phyloP scores from a whole-genome alignment of 2,329 filamentous ascomycete genomes.

The Claviceps paspali region DNA sequence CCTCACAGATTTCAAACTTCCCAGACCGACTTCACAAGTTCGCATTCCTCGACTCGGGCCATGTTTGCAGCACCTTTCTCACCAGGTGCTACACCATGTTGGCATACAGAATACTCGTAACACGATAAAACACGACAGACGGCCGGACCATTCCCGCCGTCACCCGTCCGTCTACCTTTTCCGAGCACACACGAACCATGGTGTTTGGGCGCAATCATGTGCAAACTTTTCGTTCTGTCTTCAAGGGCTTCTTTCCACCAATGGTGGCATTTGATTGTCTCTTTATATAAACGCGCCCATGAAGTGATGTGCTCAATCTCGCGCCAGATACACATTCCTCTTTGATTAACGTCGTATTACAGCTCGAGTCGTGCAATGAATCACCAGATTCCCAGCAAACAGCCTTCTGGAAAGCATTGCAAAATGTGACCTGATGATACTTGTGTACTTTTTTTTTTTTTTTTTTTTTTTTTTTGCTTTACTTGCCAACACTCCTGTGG shows the following conservation, averaged over 20 bases:
- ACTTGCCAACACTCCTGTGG: not conserved
- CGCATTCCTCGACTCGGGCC: no score
- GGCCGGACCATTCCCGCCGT: no score
- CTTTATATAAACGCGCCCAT: not conserved
- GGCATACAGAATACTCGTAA: no score
- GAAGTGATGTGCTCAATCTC: not conserved
- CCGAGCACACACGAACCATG: no score
- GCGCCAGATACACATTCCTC: no score
- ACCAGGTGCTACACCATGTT: no score
- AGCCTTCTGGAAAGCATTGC: not conserved
- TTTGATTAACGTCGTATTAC: not conserved
- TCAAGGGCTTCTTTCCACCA: not conserved
- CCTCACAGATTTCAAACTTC: no score
- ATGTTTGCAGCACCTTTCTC: no score
- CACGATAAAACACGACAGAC: no score
- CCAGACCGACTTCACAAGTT: not conserved
- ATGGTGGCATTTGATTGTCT: not conserved
- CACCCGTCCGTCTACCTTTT: no score
- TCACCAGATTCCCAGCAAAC: conserved; percentile 1
- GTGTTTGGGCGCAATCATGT: not conserved
- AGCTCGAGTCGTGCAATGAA: conserved; percentile 1
- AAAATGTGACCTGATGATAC: not conserved
- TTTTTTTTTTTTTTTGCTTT: no score
- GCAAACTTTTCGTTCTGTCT: not conserved
- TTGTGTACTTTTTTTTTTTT: not conserved